Base-by-base conservation (phyloP, 495 filamentous ascomycete genomes). In the Aspergillus wentii region DNA sequence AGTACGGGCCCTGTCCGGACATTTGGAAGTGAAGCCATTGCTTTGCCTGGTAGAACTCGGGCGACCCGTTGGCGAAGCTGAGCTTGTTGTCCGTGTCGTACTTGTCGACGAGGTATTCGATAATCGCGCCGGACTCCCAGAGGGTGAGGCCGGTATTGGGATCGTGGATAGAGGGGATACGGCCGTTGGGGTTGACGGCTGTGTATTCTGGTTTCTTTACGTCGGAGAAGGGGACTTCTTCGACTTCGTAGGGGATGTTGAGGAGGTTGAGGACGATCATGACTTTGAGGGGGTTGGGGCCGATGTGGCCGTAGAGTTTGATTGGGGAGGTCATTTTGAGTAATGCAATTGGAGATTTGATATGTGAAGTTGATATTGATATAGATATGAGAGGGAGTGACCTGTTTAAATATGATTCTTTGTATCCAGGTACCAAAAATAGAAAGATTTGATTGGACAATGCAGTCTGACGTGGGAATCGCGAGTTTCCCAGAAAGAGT, bases 81-180 rank as follows among this genome's bases (percentile, higher is more conserved):
- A 39, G 22, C 22, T 25, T 25, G 22, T 71, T 54, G 11, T 68
- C 44, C 17, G 41, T 66, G 57, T 83, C 78, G 62, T 83, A 85
- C n/a, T 53, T 62, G 10, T 79, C 74, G 26, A 80, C 44, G 8
- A 83, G 53, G 46, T 85, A 85, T 35, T 74, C 54, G 42, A 82
- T 37, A 54, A 82, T 80, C 21, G 81, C 80, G 37, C 77, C 79
- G 6, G 71, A 75, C 45, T 83, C 79, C 74, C 75, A 83, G 8
- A 84, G 47, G 0, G 57, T 75, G 38, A 81, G 46, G 46, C 52
- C 64, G 0, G 67, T 76, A 59, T 85, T 82, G n/a, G 69, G 64
- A 48, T 82, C 79, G 11, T 76, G 49, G 41, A 82, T 71, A 21
- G 57, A 48, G 19, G 61, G 59, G 17, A 52, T 34, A 21, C 82